Evolutionary conservation across 768 basidiomycete genomes (phyloP), one percentile per base, ranked within the genome.

Genomic region (Gyrodon lividus): DNA sequence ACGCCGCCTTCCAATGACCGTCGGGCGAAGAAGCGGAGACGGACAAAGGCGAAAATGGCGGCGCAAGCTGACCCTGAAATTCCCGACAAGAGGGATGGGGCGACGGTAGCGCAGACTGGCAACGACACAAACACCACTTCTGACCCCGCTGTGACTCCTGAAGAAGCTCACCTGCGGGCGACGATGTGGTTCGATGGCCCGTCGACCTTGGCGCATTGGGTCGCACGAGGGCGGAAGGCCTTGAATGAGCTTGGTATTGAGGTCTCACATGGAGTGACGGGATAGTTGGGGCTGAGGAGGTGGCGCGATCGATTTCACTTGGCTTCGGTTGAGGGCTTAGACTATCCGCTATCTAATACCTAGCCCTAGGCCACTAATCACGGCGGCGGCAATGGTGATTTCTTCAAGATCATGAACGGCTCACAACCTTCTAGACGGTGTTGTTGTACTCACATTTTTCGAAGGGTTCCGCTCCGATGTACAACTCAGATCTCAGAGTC

Each of bases 121-220:
- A 64, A 62, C 24, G 58, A 59, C 28, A 52, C 56, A 24, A 52
- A 53, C 43, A 52, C 53, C 28, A 55, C 39, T 20, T 54, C 51
- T 7, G 44, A 57, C 12, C 39, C 54, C 10, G n/a, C 30, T 5
- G 16, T 55, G 4, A 43, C 45, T 3, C 23, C 55, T 13, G 55
- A 50, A 16, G 52, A 51, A 31, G 50, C 42, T 26, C 51, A 28
- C 34, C 7, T 47, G 12, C 50, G 45, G 43, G 47, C 48, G 12
- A 60, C 51, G 50, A 64, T 68, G 62, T 88, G 87, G 86, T 87
- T 82, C 54, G 74, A 80, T 41, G 68, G 82, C 28, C 50, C 64
- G 6, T 61, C 50, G 16, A 67, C 72, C 8, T 30, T 82, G 50
- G 46, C 51, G 14, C 72, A 74, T 55, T 88, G 87, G 87, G 80